A percentile compares a stretch with the other conserved stretches of the same genome.
Conservation (phyloP, 108 stramenopile species). For the Fragilaria crotonensis region DNA sequence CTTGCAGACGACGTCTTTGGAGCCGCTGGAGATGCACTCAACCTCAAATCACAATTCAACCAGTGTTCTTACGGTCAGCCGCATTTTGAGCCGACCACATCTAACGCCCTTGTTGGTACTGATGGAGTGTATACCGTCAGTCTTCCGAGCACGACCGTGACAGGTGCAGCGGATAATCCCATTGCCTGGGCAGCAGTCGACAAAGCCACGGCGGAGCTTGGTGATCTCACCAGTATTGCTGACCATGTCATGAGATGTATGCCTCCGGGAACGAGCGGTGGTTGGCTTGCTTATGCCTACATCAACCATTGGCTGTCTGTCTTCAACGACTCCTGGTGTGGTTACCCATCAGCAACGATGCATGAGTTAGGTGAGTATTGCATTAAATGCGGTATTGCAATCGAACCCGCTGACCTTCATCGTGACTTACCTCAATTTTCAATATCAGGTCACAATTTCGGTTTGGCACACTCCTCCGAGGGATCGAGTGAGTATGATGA, state of each 20-base stretch:
- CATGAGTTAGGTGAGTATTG: constrained; percentile 18
- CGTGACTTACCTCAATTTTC: neutral
- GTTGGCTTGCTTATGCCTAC: constrained; percentile 28
- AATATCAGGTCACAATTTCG: constrained; percentile 9
- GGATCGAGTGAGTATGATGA: constrained; percentile 46
- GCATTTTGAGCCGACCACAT: neutral
- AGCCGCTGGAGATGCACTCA: constrained; percentile 10
- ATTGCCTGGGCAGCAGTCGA: constrained; percentile 18
- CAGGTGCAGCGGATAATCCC: constrained; percentile 4
- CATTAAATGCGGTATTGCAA: neutral
- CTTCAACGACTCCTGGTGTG: too few species aligned
- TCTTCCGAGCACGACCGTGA: constrained; percentile 6
- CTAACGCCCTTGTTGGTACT: neutral
- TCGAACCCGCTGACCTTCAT: neutral
- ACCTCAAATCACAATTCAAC: constrained; percentile 7
- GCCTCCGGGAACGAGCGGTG: constrained; percentile 31
- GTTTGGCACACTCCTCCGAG: constrained; percentile 20
- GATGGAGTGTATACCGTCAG: constrained; percentile 17
- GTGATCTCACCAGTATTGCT: constrained; percentile 6
- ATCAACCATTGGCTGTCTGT: constrained; percentile 28
- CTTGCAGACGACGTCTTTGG: constrained; percentile 19
- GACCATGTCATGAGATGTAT: constrained; percentile 37
- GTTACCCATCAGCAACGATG: too few species aligned
- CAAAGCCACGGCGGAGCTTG: constrained; percentile 11
- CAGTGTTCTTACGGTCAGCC: constrained; percentile 21